phyloP scores from a whole-genome alignment of 2,329 filamentous ascomycete species.

The Mycosphaerella arachidis region DNA sequence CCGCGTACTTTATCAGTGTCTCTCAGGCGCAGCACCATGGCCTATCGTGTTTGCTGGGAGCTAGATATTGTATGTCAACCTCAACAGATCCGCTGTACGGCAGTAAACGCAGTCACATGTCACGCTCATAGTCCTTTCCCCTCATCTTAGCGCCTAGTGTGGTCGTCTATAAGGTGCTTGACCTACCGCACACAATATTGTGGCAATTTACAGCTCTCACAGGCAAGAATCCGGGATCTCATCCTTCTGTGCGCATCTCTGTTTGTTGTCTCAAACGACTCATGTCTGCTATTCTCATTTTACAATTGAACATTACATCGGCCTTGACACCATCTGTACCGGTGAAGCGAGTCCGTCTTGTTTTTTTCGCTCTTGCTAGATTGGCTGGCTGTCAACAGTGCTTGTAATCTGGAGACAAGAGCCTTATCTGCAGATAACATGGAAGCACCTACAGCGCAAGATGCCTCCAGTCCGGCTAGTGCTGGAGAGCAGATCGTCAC shows the following conservation, averaged over 20 bases:
- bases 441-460: not conserved
- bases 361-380: not conserved
- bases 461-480: not conserved
- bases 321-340: not conserved
- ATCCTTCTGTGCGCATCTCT: not conserved
- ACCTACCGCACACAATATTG: not conserved
- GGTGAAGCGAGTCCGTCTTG: not conserved
- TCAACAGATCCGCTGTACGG: too few relatives aligned
- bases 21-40: too few relatives aligned
- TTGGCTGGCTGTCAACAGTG: not conserved
- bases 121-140: too few relatives aligned
- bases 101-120: too few relatives aligned
- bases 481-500: not conserved
- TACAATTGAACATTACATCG: not conserved
- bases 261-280: not conserved
- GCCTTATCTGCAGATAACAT: not conserved
- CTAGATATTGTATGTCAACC: too few relatives aligned
- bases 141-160: too few relatives aligned
- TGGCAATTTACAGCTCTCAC: not conserved
- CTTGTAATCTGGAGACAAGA: not conserved
- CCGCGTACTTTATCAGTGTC: too few relatives aligned
- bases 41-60: too few relatives aligned
- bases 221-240: not conserved
- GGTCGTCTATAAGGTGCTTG: too few relatives aligned
- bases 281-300: not conserved